Evolutionary conservation across 306 rosid species (phyloP), one percentile per base, ranked within the genome.

Genomic region (Arachis hypogaea): DNA sequence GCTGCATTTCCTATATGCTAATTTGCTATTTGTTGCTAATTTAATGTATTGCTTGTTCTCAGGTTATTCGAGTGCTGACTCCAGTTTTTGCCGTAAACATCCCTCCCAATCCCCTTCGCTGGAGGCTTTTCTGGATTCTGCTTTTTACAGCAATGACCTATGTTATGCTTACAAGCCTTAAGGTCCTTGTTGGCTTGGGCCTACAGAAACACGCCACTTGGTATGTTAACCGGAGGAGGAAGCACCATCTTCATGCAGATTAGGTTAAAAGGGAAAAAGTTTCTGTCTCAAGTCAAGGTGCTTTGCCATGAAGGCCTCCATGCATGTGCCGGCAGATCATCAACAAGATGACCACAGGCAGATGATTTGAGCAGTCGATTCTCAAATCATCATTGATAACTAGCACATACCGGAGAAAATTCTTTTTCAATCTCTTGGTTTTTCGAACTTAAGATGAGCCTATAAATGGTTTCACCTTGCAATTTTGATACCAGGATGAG

Each of bases 1-100:
- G 64, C 33, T 72, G 43, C 55, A 18, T 69, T 63, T 5, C 47
- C 30, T 66, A 28, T 56, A 55, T 66, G 42, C 7, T 36, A 6
- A 50, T 59, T n/a, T 59, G 9, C 4, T 33, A 33, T 33, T 33
- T 33, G 63, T 61, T 77, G 76, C 71, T 30, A 52, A 71, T 75
- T 67, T 55, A 45, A 30, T 42, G 38, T 57, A 30, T 71, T 80
- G 36, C 64, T 50, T 70, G 14, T 69, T 64, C 59, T 73, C 75
- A 94, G 99, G 99, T 94, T 41, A 91, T 94, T 75, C 90, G 99
- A 47, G 99, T 94, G 77, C 82, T 94, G 72, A 87, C 99, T 77
- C 99, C 99, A 0, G 97, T 94, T 43, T 94, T 85, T 75, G 84
- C 93, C 59, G 95, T 95, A 66, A 84, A 78, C 77, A 87, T 94